phyloP scores from a whole-genome alignment of 2,329 filamentous ascomycete genomes.

The Leptodontidium sp. region DNA sequence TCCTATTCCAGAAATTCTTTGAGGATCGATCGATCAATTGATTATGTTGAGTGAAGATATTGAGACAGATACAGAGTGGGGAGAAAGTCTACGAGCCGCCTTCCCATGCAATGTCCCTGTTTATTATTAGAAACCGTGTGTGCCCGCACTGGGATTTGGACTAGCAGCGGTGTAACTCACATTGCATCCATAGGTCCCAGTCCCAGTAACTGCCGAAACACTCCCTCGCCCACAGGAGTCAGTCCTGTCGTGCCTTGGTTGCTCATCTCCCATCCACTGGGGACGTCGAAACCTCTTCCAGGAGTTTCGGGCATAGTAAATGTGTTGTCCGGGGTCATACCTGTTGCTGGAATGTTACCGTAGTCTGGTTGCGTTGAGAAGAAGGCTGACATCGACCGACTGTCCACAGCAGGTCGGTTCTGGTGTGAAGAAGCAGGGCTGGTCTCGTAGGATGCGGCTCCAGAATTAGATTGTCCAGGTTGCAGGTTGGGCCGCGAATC shows the following conservation, averaged over 20 bases:
- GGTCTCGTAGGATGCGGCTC: conserved; percentile 58
- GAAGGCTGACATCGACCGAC: conserved; percentile 48
- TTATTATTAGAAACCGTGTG: conserved; percentile 19
- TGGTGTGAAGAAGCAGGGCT: conserved; percentile 54
- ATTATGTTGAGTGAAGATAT: neutral
- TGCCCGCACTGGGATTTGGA: neutral
- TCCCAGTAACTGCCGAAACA: conserved; percentile 64
- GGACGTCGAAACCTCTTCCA: conserved; percentile 53
- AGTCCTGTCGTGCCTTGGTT: conserved; percentile 54
- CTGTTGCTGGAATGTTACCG: conserved; percentile 34
- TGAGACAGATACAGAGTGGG: neutral
- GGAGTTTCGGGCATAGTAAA: conserved; percentile 53
- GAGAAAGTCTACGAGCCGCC: conserved; percentile 25
- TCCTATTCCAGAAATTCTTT: neutral
- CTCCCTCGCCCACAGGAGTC: conserved; percentile 64
- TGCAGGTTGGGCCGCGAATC: conserved; percentile 47
- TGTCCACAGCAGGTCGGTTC: conserved; percentile 42
- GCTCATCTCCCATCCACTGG: conserved; percentile 52
- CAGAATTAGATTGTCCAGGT: conserved; percentile 47
- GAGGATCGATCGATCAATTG: neutral
- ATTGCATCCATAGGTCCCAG: conserved; percentile 68
- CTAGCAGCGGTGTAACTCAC: conserved; percentile 49
- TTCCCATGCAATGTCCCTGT: conserved; percentile 45
- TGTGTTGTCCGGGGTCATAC: conserved; percentile 42
- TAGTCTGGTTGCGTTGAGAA: conserved; percentile 38